Base-by-base conservation (phyloP, 1,139 yeast genomes). In the Arxiozyma telluris region DNA sequence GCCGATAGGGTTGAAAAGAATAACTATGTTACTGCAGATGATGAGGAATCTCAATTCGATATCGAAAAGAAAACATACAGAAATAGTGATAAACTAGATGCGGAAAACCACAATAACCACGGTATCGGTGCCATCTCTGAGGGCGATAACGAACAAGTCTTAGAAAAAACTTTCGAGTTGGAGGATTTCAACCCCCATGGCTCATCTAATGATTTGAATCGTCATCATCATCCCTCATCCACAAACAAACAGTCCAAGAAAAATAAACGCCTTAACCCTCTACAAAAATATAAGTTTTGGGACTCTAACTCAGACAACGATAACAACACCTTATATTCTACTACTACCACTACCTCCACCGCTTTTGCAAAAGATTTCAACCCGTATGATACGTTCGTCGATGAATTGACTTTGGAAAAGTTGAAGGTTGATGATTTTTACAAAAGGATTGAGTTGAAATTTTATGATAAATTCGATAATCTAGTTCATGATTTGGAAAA, bases 391-490 rank as follows among this genome's bases (percentile, higher is more conserved):
- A 76, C 78, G 11, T 81, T 83, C 63, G 64, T 76, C 21, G 75
- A 79, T n/a, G 82, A 81, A 27, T 72, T 84, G 50, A 76, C 76
- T 55, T 76, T 78, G 4, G 89, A 84, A 61, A 73, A 82, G 57
- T 60, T 63, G 39, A 83, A 82, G 65, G 78, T 84, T 51, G 88
- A 84, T 62, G 76, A 72, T 12, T 84, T 84, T 58, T 84, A 81
- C 65, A 71, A 74, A 57, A 63, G 70, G 11, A 80, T 80, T 59
- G 87, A 84, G 64, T 65, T 69, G 5, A 73, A 71, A 54, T 73
- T 81, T 27, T 79, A 74, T 59, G 67, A 65, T 39, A 77, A 74
- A 51, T 76, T 81, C 54, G 80, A 80, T 23, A 76, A 74, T n/a
- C 70, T 84, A 55, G 70, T 80, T 20, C 65, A 69, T 42, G 88